These are phyloP conservation scores for Antitrichia curtipendula DNA, from an alignment of 225 moss, liverwort and hornwort genomes.

Conservation along the genomic window DNA sequence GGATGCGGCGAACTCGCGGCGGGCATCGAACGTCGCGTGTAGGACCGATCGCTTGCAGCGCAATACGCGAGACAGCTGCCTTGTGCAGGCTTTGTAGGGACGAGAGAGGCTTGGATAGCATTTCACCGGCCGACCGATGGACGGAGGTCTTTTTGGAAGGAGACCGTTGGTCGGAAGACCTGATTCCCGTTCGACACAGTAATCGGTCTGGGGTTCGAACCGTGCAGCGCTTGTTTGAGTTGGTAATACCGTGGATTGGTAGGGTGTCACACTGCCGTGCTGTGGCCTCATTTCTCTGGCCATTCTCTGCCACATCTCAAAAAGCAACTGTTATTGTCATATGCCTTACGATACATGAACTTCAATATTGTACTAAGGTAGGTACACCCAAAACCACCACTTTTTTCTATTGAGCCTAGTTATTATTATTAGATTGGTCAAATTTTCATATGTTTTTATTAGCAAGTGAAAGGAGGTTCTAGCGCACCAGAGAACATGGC, in stretches of 20 bases:
- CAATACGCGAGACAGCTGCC: neutral
- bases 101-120: neutral
- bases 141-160: neutral
- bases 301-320: neutral
- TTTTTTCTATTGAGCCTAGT: no score
- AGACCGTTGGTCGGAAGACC: neutral
- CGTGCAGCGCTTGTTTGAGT: neutral
- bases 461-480: no score
- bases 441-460: no score
- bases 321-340: neutral
- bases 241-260: neutral
- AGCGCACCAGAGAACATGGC: no score
- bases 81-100: neutral
- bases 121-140: neutral
- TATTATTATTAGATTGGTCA: no score
- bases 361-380: neutral
- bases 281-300: neutral
- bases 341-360: neutral
- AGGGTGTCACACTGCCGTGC: neutral
- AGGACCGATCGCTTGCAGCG: neutral
- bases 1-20: constrained; percentile 6
- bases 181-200: neutral
- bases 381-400: no score
- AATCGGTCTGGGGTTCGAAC: neutral
- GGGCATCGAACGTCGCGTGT: neutral